Conservation (phyloP, 345 rosid species). For the Xanthoceras sorbifolium region DNA sequence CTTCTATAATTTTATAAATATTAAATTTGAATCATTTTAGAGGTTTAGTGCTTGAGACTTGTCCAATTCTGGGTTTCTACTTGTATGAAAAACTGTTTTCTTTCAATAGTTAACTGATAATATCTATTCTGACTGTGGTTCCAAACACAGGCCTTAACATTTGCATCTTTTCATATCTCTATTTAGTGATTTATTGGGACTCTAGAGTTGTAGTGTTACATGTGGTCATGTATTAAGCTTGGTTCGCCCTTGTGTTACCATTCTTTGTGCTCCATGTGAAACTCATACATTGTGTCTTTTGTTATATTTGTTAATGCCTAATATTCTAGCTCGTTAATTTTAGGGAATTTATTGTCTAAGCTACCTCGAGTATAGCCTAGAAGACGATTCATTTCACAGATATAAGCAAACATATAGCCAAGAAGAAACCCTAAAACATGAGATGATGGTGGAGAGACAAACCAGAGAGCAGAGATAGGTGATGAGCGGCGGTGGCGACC, state of each 20-base stretch:
- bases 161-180: no score
- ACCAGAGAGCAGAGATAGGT: no score
- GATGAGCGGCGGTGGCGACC: no score
- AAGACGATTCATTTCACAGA: no score
- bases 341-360: constrained; percentile 37
- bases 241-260: neutral
- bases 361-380: constrained; percentile 61
- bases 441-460: no score
- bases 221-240: no score
- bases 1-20: neutral
- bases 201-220: neutral
- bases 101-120: no score
- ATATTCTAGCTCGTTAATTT: neutral
- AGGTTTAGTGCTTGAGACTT: neutral
- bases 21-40: no score
- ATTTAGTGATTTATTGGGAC: neutral
- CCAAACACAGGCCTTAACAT: neutral
- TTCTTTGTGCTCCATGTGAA: neutral
- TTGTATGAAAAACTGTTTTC: neutral
- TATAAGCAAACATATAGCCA: no score
- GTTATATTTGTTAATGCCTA: neutral
- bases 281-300: neutral
- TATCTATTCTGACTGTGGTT: neutral
- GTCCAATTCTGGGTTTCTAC: neutral
- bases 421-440: no score